These are phyloP conservation scores for Sphenostylis stenocarpa DNA, from an alignment of 306 rosid genomes.

Conservation along the genomic window DNA sequence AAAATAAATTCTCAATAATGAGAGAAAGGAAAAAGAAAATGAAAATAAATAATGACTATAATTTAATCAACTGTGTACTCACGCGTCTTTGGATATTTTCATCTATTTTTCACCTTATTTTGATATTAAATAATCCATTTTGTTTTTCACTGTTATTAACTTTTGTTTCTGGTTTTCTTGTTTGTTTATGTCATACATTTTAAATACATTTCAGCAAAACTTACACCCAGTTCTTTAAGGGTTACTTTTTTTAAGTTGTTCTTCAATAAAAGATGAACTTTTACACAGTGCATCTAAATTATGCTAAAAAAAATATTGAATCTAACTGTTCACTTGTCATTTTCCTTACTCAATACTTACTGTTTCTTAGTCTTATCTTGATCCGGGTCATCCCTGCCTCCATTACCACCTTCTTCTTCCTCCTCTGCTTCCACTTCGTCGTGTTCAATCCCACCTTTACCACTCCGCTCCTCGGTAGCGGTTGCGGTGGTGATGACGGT, in stretches of 20 bases:
- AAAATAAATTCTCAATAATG: background rate
- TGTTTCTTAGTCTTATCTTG: constrained; percentile 61
- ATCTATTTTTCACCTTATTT: background rate
- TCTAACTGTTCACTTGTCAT: background rate
- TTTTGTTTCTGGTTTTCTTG: background rate
- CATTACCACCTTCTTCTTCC: constrained; percentile 25
- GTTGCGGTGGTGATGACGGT: background rate
- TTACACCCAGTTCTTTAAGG: background rate
- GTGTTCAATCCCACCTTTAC: background rate
- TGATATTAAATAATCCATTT: background rate
- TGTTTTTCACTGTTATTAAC: background rate
- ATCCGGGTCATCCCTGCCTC: constrained; percentile 33
- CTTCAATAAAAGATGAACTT: too few relatives aligned
- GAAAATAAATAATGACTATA: background rate
- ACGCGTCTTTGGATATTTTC: background rate
- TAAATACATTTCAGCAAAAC: background rate
- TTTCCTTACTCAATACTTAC: constrained; percentile 45
- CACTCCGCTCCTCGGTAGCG: constrained; percentile 19
- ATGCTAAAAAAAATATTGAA: too few relatives aligned
- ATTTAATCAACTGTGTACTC: background rate
- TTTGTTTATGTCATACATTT: background rate
- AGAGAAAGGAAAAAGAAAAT: background rate
- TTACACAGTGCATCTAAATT: background rate
- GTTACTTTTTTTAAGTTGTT: too few relatives aligned
- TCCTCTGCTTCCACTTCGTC: constrained; percentile 23